A percentile compares a stretch with the other conserved stretches of the same genome.
Evolutionary conservation across 257 asterid genomes (phyloP).

Genomic region (Gentiana straminea): DNA sequence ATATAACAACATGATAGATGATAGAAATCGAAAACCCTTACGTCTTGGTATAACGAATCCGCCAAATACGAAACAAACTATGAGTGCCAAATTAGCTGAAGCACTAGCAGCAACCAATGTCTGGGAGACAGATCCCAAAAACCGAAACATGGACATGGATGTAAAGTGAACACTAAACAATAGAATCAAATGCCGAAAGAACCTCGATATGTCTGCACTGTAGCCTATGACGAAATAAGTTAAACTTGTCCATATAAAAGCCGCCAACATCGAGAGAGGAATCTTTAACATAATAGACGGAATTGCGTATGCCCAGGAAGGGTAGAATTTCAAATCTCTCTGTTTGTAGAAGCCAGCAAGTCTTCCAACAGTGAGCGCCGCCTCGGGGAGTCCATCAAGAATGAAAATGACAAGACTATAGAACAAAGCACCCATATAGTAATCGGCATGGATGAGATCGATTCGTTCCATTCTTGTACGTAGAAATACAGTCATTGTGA

Average conservation of each 20-base stretch:
- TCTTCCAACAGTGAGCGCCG: slow-evolving; percentile 28
- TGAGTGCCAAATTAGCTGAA: slow-evolving; percentile 27
- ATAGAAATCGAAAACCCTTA: slow-evolving; percentile 14
- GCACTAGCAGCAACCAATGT: slow-evolving; percentile 31
- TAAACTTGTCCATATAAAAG: slow-evolving; percentile 41
- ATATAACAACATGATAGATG: too few relatives aligned
- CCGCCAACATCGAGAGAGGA: slow-evolving; percentile 34
- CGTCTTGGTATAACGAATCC: slow-evolving; percentile 52
- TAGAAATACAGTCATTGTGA: slow-evolving; percentile 39
- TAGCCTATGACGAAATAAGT: slow-evolving; percentile 41
- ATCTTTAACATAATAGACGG: slow-evolving; percentile 35
- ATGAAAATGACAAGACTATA: slow-evolving; percentile 27
- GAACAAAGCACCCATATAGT: slow-evolving; percentile 40
- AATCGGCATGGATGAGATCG: slow-evolving; percentile 31
- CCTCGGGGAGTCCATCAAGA: slow-evolving; percentile 38
- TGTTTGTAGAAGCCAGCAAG: slow-evolving; percentile 42
- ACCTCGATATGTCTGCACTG: slow-evolving; percentile 46
- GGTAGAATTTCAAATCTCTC: slow-evolving; percentile 31
- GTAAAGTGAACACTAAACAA: slow-evolving; percentile 41
- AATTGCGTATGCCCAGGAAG: slow-evolving; percentile 43
- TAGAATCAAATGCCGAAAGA: slow-evolving; percentile 38
- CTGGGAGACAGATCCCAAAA: slow-evolving; percentile 43
- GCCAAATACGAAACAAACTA: slow-evolving; percentile 31
- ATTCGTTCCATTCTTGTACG: slow-evolving; percentile 28
- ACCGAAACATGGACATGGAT: slow-evolving; percentile 46